Evolutionary conservation across 2,329 filamentous ascomycete genomes (phyloP).

Genomic region (Botrytis aclada): DNA sequence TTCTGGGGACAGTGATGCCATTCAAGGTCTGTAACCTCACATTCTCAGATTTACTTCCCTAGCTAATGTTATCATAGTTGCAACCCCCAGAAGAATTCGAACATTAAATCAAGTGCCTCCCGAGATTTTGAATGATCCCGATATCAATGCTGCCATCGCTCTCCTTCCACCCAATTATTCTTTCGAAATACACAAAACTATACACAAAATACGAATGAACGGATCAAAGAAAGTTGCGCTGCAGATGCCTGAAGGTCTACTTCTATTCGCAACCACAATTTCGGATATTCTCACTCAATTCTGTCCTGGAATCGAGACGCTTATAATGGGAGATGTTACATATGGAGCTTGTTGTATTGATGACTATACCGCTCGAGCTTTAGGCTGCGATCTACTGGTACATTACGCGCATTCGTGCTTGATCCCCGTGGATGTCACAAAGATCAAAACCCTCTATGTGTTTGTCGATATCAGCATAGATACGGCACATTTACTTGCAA

Average conservation of each 20-base stretch:
- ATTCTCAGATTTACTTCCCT: neutral
- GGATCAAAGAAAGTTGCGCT: constrained; percentile 80
- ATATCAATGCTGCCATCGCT: constrained; percentile 81
- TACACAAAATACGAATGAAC: constrained; percentile 82
- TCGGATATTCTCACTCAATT: constrained; percentile 95
- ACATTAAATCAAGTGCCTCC: constrained; percentile 88
- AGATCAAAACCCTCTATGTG: constrained; percentile 95
- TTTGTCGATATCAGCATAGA: constrained; percentile 99
- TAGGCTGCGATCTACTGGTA: constrained; percentile 90
- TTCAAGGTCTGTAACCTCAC: constrained; percentile 57
- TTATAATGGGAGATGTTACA: constrained; percentile 99
- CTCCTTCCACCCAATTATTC: constrained; percentile 95
- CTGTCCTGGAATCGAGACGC: constrained; percentile 83
- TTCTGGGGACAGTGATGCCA: constrained; percentile 59
- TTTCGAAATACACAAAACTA: constrained; percentile 97
- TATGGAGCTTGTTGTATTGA: constrained; percentile 99
- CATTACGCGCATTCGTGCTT: constrained; percentile 97
- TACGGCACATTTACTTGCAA: constrained; percentile 78
- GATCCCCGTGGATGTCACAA: constrained; percentile 93
- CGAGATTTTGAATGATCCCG: constrained; percentile 79
- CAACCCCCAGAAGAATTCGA: constrained; percentile 68
- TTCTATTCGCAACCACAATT: constrained; percentile 95
- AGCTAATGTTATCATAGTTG: constrained; percentile 50
- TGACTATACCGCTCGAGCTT: constrained; percentile 90
- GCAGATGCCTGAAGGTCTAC: constrained; percentile 94